Base-by-base conservation (phyloP, 2,329 filamentous ascomycete genomes). In the Gyromitra esculenta region DNA sequence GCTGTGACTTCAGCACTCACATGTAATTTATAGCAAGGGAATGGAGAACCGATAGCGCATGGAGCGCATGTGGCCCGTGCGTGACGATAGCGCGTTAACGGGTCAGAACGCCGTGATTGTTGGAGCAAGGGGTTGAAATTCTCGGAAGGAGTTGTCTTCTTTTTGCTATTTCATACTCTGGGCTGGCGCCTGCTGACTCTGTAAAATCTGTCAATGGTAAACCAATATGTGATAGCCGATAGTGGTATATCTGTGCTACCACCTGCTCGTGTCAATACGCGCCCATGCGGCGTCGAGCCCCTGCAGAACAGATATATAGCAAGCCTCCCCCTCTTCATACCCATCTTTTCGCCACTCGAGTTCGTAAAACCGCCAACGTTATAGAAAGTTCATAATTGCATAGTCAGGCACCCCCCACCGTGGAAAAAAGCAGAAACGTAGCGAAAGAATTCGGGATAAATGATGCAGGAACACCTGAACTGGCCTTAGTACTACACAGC, bases 271-370 rank as follows among this genome's bases (percentile, higher is more conserved):
- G 43, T 64, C 60, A 35, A 64, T 50, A 64, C 60, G 60, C 60
- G 60, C 60, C 60, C 25, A 50, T 35, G 41, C 60, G 25, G 60
- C 43, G 43, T 50, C 13, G 18, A 37, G 21, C 54, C 54, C 54
- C 54, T 57, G 54, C 54, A 57, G 54, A 57, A n/a, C 7, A 9
- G 50, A 18, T 52, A 52, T 21, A 21, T n/a, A 13, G 5, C 13
- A 18, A 39, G 31, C 39, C 57, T 15, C 13, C 35, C n/a, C 13
- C 35, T 21, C 57, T 15, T n/a, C 57, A 3, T n/a, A 9, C 35
- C 21, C 11, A 18, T 50, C 8, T 37, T 35, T 35, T 64, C 25
- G 60, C 60, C 60, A 64, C 60, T 6, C 43, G 25, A 45, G 43
- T 31, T 37, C 31, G 43, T 25, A 25, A 48, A 57, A 57, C 31